Base-by-base conservation (phyloP, 2,329 filamentous ascomycete species). In the Trichocomaceae sp. region DNA sequence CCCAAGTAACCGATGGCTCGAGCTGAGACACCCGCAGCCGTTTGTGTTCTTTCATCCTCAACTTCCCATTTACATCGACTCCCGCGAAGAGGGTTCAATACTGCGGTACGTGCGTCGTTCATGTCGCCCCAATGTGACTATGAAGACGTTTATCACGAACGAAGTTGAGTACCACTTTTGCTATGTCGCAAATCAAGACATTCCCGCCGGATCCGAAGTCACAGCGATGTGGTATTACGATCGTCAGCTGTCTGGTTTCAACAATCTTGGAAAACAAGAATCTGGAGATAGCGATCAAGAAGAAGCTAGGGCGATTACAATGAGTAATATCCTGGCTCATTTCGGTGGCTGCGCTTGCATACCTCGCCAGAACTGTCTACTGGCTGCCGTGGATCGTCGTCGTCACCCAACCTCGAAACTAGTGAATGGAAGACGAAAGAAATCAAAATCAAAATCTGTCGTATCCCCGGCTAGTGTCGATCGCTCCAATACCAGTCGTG, bases 31-130 rank as follows among this genome's bases (percentile, higher is more conserved):
- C 59, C 76, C 77, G 1, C 74, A 77, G 54, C 88, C 88, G 0
- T 90, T 90, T 63, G 87, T 92, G 22, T 89, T 91, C 67, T 92
- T 97, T 71, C 91, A 95, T 64, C 89, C 90, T 1, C 80, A 85
- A 56, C 82, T 97, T 8, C 92, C 92, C 0, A 81, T 99, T 12
- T 96, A 91, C 72, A 93, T 99, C 64, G 93, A 96, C 70, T 93
- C 91, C 9, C 82, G 93, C 57, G 83, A 83, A 67, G 90, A 95
- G 74, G 93, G 92, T 20, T 96, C 89, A 4, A 76, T 84, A 35
- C 84, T 93, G 55, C 87, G 93, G 45, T 96, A 93, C 67, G 84
- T 95, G n/a, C 84, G 93, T 55, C 83, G 92, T 61, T 97, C 93
- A 64, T 99, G 93, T 74, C 84, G 83, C 58, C 89, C 93, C 1